Percentiles rank a stretch among this genome's conserved stretches.
Evolutionary conservation across 2,329 filamentous ascomycete genomes (phyloP).

Genomic region (Trichoderma arundinaceum): DNA sequence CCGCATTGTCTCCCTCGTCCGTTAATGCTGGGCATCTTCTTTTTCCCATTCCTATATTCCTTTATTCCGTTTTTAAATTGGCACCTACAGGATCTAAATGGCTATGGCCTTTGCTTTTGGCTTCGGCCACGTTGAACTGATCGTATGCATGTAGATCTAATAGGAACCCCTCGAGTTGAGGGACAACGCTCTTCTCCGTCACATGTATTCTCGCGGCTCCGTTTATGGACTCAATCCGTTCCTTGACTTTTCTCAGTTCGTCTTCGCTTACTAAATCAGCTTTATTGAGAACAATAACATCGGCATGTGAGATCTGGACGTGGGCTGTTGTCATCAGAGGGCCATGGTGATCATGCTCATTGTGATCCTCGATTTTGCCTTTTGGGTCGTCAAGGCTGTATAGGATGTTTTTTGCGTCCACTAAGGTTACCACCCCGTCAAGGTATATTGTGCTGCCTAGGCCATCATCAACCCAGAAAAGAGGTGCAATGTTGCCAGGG

Average conservation of each 20-base stretch:
- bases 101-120: constrained; percentile 78
- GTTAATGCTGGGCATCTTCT: not conserved
- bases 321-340: constrained; percentile 89
- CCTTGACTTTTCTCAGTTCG: constrained; percentile 71
- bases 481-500: constrained; percentile 89
- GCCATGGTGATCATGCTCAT: constrained; percentile 60
- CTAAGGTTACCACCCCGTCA: constrained; percentile 93
- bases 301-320: constrained; percentile 94
- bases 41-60: not conserved
- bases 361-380: constrained; percentile 58
- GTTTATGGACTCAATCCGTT: constrained; percentile 84
- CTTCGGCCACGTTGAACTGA: constrained; percentile 74
- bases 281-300: constrained; percentile 95
- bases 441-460: constrained; percentile 94
- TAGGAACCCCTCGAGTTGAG: constrained; percentile 81
- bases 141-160: constrained; percentile 95
- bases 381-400: constrained; percentile 77
- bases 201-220: constrained; percentile 82
- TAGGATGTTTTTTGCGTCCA: constrained; percentile 93
- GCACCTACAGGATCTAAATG: constrained; percentile 80
- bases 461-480: constrained; percentile 98
- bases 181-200: constrained; percentile 80
- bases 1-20: not conserved
- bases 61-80: not conserved
- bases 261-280: constrained; percentile 76